Evolutionary conservation across 169 alveolate species (phyloP).

Genomic region (Cryptosporidium baileyi): DNA sequence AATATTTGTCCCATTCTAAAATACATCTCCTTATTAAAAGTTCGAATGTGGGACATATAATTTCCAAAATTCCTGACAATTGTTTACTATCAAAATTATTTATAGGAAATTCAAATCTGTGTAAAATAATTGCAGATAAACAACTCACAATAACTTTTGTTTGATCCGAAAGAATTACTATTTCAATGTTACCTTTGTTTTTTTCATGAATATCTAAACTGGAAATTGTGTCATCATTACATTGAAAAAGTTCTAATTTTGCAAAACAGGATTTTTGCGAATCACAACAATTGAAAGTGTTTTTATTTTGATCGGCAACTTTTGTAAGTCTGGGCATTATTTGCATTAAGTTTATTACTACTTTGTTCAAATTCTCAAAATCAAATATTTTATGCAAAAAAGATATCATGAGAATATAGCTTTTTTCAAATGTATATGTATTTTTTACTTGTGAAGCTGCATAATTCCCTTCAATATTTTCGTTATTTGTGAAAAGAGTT

Average conservation of each 20-base stretch:
- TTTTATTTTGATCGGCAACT: not conserved
- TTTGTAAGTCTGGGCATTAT: slow-evolving; percentile 42
- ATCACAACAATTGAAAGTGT: not conserved
- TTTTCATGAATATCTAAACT: not conserved
- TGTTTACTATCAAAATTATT: not conserved
- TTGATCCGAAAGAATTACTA: slow-evolving; percentile 19
- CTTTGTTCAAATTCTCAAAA: slow-evolving; percentile 9
- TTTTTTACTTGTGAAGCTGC: no score
- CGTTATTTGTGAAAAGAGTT: not conserved
- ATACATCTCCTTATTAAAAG: slow-evolving; percentile 37
- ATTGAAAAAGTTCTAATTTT: not conserved
- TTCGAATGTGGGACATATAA: slow-evolving; percentile 60
- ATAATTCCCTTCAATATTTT: no score
- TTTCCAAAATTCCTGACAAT: slow-evolving; percentile 11
- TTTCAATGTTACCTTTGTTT: slow-evolving; percentile 2
- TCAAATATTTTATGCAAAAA: slow-evolving; percentile 3
- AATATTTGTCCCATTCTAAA: slow-evolving; percentile 35
- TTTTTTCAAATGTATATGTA: slow-evolving; percentile 1
- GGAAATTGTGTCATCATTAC: not conserved
- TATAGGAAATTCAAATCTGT: slow-evolving; percentile 37
- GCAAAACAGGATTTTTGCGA: not conserved
- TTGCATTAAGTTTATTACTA: slow-evolving; percentile 14
- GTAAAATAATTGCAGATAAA: slow-evolving; percentile 25
- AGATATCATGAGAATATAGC: slow-evolving; percentile 15
- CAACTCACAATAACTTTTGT: slow-evolving; percentile 9